These are phyloP conservation scores for Cinchona pubescens DNA, from an alignment of 257 asterid species.

Conservation along the genomic window DNA sequence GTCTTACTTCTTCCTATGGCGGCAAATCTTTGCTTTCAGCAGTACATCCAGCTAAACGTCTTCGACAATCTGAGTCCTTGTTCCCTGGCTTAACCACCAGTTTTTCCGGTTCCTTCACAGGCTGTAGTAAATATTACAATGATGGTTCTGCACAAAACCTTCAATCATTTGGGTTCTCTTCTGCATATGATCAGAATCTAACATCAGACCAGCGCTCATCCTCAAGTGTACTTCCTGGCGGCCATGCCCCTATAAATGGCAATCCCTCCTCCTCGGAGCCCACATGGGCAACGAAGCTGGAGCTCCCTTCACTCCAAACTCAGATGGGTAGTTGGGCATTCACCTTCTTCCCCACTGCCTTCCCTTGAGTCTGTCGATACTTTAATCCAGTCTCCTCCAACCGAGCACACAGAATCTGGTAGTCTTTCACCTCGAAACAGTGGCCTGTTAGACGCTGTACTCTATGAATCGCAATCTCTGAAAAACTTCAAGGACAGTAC, in stretches of 20 bases:
- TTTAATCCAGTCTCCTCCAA: constrained; percentile 54
- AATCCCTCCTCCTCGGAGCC: constrained; percentile 72
- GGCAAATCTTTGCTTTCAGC: constrained; percentile 29
- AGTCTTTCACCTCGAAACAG: constrained; percentile 53
- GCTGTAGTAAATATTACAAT: constrained; percentile 32
- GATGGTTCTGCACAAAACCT: constrained; percentile 34
- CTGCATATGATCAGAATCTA: constrained; percentile 35
- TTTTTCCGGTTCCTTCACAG: constrained; percentile 20
- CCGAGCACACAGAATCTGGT: constrained; percentile 35
- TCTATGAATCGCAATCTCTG: constrained; percentile 48
- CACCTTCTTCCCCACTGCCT: constrained; percentile 65
- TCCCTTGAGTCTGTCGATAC: constrained; percentile 57
- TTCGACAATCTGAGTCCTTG: constrained; percentile 39
- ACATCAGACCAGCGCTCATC: constrained; percentile 28
- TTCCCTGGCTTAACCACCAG: constrained; percentile 28
- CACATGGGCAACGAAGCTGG: constrained; percentile 66
- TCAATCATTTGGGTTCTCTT: constrained; percentile 41
- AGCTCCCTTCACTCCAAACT: constrained; percentile 99
- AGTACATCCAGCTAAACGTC: constrained; percentile 52
- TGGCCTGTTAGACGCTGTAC: constrained; percentile 66
- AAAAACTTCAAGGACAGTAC: constrained; percentile 30
- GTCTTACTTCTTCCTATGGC: constrained; percentile 36
- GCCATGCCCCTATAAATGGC: constrained; percentile 61
- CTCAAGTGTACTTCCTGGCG: constrained; percentile 36
- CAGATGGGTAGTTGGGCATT: constrained; percentile 56